Evolutionary conservation across 2,329 filamentous ascomycete genomes (phyloP).

Genomic region (Alternaria longipes): DNA sequence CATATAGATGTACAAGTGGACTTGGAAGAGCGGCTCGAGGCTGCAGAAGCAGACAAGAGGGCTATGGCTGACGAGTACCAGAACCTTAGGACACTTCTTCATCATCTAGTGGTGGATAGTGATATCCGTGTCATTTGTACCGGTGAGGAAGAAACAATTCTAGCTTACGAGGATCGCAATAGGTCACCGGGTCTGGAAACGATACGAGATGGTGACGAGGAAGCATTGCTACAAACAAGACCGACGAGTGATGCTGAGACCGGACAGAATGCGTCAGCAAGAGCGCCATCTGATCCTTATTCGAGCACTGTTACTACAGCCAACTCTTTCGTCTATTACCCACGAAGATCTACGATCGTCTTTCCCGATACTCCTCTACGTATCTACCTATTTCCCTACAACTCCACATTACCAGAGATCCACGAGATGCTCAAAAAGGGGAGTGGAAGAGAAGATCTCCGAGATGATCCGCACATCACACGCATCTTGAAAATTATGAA

Average conservation of each 20-base stretch:
- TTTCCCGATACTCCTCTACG: slow-evolving; percentile 4
- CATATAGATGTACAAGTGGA: slow-evolving; percentile 11
- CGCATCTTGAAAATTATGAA: slow-evolving; percentile 27
- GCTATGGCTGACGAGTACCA: not conserved
- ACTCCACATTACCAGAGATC: slow-evolving; percentile 24
- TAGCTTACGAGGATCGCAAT: no score
- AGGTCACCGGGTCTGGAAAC: not conserved
- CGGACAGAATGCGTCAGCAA: not conserved
- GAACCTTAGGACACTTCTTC: not conserved
- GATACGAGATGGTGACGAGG: not conserved
- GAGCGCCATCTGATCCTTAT: no score
- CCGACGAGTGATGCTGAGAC: not conserved
- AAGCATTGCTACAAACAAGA: not conserved
- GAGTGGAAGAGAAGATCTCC: not conserved
- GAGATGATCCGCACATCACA: not conserved
- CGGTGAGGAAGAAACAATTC: not conserved
- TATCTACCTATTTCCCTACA: slow-evolving; percentile 24
- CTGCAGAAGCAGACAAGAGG: slow-evolving; percentile 1
- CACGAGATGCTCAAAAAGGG: slow-evolving; percentile 12
- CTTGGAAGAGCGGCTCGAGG: slow-evolving; percentile 6
- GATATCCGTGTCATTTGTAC: not conserved
- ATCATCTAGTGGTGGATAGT: not conserved
- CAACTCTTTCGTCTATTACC: not conserved
- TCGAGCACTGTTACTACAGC: no score
- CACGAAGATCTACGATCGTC: not conserved